Percentiles rank a stretch among this genome's conserved stretches.
Evolutionary conservation across 2,329 filamentous ascomycete species (phyloP).

Genomic region (Aureobasidium uvarum): DNA sequence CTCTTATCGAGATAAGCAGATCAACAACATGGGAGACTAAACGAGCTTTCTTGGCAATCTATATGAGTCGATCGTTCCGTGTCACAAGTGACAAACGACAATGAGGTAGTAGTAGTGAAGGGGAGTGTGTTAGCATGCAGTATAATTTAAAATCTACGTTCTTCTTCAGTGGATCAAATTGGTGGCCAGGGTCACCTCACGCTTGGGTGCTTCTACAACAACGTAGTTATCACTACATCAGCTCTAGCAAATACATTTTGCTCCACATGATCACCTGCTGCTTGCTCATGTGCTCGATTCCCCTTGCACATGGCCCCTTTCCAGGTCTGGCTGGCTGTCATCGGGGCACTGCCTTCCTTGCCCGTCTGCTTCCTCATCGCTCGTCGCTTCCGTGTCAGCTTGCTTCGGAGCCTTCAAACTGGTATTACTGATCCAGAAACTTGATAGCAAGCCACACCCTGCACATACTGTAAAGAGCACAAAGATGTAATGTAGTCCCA

Average conservation of each 20-base stretch:
- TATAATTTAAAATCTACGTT: too few species aligned
- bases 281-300: background rate
- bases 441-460: background rate
- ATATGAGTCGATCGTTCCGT: background rate
- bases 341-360: background rate
- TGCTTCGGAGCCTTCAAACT: background rate
- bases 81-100: background rate
- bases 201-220: background rate
- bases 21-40: background rate
- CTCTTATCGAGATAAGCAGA: background rate
- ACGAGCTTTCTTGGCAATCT: background rate
- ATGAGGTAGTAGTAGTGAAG: too few species aligned
- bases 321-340: background rate
- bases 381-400: background rate
- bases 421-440: background rate
- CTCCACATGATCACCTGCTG: background rate
- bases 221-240: background rate
- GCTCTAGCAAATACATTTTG: background rate
- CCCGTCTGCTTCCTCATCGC: background rate
- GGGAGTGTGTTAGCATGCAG: too few species aligned
- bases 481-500: background rate
- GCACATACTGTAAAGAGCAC: background rate
- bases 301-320: background rate
- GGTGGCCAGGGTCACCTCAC: background rate
- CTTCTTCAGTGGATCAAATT: too few species aligned